These are phyloP conservation scores for Ophiocordyceps camponoti-leonardi DNA, from an alignment of 2,329 filamentous ascomycete species.

Conservation along the genomic window DNA sequence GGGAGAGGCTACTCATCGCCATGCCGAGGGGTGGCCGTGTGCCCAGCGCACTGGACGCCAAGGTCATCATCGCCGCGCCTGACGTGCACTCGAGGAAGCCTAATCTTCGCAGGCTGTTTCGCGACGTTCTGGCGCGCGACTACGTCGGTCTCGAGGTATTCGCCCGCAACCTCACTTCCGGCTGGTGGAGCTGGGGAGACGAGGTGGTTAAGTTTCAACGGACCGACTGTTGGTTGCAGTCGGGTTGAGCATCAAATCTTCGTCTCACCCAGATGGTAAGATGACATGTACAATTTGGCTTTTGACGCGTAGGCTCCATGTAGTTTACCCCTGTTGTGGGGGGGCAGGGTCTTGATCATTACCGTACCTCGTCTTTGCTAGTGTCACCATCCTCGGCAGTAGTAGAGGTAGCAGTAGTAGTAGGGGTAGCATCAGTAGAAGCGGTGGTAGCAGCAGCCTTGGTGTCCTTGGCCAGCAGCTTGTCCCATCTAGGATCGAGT, in stretches of 20 bases:
- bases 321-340: too few species aligned
- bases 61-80: constrained; percentile 51
- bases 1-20: constrained; percentile 55
- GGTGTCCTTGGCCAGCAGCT: constrained; percentile 9
- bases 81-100: constrained; percentile 70
- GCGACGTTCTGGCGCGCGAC: constrained; percentile 28
- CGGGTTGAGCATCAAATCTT: too few species aligned
- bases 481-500: constrained; percentile 30
- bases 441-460: constrained; percentile 3
- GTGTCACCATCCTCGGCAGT: too few species aligned
- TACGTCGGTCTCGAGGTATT: constrained; percentile 59
- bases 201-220: constrained; percentile 56
- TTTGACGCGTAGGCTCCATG: too few species aligned
- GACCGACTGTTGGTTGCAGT: constrained; percentile 27
- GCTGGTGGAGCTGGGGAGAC: constrained; percentile 68
- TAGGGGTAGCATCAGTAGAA: background rate
- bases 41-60: constrained; percentile 15
- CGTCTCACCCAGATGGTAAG: too few species aligned
- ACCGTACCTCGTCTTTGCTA: too few species aligned
- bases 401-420: too few species aligned
- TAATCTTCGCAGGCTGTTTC: constrained; percentile 44
- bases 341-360: too few species aligned
- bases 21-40: constrained; percentile 17
- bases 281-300: too few species aligned
- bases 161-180: constrained; percentile 53